phyloP scores from a whole-genome alignment of 2,329 filamentous ascomycete genomes.

The Colletotrichum sp. region DNA sequence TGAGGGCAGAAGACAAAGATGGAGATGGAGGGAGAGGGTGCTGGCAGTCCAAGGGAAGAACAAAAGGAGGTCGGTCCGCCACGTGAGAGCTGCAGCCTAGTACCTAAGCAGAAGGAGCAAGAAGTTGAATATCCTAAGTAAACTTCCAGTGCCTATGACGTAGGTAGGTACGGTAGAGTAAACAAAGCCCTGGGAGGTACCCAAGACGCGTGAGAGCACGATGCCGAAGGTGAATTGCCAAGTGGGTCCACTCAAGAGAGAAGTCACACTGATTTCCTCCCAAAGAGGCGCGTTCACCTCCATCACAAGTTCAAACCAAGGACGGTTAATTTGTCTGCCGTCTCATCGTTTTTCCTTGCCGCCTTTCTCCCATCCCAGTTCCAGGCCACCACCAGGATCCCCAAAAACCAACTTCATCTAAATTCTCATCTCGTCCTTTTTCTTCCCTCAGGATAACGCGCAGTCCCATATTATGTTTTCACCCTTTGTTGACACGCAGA shows the following conservation, averaged over 20 bases:
- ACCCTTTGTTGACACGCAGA: background rate
- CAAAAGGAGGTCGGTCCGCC: background rate
- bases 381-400: background rate
- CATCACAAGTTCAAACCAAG: background rate
- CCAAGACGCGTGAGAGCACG: background rate
- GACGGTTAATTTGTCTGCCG: background rate
- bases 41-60: background rate
- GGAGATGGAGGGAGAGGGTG: background rate
- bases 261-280: background rate
- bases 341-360: background rate
- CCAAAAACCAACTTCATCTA: background rate
- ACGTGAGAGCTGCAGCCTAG: background rate
- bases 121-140: background rate
- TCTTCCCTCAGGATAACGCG: background rate
- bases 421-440: background rate
- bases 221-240: background rate
- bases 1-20: background rate
- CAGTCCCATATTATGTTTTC: background rate
- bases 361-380: background rate
- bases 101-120: background rate
- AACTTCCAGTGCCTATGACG: background rate
- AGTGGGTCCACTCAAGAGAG: background rate
- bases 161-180: background rate
- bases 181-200: background rate
- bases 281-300: background rate